These are phyloP conservation scores for Solanum chmielewskii DNA, from an alignment of 257 asterid genomes.

Conservation along the genomic window DNA sequence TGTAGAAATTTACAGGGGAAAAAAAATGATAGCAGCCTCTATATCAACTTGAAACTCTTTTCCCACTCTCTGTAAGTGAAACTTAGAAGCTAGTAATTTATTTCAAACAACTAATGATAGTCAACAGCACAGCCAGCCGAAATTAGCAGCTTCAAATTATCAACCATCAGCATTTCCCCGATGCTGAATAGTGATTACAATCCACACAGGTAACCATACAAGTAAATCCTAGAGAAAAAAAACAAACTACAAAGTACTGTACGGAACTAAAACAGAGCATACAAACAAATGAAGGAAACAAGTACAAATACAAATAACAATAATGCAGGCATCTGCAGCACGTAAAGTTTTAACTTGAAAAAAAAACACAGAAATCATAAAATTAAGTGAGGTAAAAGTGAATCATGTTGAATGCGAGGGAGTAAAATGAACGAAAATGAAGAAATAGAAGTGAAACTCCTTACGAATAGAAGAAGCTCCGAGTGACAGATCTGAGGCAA, in stretches of 20 bases:
- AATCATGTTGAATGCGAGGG: not conserved
- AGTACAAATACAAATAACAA: not conserved
- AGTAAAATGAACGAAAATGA: not conserved
- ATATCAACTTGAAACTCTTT: not conserved
- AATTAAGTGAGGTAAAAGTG: not conserved
- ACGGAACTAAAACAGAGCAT: not conserved
- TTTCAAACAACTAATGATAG: not conserved
- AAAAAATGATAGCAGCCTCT: not conserved
- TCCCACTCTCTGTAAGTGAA: not conserved
- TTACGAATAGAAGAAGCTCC: not conserved
- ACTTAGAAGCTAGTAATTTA: not conserved
- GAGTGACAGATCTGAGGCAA: not conserved
- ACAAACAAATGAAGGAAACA: not conserved
- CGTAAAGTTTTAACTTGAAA: not conserved
- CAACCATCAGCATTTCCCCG: not conserved
- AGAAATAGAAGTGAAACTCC: not conserved
- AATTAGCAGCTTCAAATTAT: not conserved
- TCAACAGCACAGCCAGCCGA: not conserved
- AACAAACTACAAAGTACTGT: not conserved
- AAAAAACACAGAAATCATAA: not conserved
- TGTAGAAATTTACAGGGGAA: not conserved
- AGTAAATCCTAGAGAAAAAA: not conserved
- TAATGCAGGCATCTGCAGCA: not conserved
- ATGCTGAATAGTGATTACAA: not conserved
- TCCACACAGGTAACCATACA: not conserved